Percentiles rank a stretch among this genome's conserved stretches.
Evolutionary conservation across 1,284 basidiomycete genomes (phyloP).

Genomic region (Austroboletus niveus): DNA sequence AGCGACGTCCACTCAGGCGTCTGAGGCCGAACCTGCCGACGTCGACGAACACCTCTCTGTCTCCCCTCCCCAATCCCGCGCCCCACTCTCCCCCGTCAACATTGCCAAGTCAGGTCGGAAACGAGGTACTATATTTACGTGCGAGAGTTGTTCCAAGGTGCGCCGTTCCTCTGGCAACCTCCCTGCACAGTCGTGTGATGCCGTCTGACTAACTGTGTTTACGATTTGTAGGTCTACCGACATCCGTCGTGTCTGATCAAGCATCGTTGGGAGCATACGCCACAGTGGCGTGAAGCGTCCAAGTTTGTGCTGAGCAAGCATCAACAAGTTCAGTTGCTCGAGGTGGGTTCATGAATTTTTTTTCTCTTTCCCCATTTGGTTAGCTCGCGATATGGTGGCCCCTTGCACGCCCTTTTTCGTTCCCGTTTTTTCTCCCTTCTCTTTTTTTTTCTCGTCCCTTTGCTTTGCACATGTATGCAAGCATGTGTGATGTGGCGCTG

Average conservation of each 20-base stretch:
- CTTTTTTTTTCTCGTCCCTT: constrained; percentile 3
- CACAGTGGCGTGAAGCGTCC: constrained; percentile 95
- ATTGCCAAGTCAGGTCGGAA: constrained; percentile 56
- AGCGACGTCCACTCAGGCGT: background rate
- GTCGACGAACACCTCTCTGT: constrained; percentile 19
- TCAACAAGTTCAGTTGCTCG: constrained; percentile 96
- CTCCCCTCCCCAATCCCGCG: constrained; percentile 22
- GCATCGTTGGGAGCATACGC: constrained; percentile 96
- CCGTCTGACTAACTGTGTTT: constrained; percentile 1
- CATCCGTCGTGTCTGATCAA: constrained; percentile 95
- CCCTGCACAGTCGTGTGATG: constrained; percentile 1
- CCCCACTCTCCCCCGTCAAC: constrained; percentile 33
- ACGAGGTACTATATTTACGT: constrained; percentile 83
- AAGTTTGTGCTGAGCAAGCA: constrained; percentile 95
- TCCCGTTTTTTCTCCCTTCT: background rate
- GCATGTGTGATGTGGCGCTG: constrained; percentile 2
- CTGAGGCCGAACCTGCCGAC: constrained; percentile 8
- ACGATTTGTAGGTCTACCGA: constrained; percentile 70
- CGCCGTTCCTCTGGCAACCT: constrained; percentile 7
- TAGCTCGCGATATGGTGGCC: too few species aligned
- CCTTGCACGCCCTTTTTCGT: too few species aligned
- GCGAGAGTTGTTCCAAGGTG: constrained; percentile 91
- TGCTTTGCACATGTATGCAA: background rate
- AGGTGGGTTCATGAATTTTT: constrained; percentile 47
- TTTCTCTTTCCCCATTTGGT: background rate